Evolutionary conservation across 139 green algal species (phyloP).

Genomic region (Chlorella sorokiniana): DNA sequence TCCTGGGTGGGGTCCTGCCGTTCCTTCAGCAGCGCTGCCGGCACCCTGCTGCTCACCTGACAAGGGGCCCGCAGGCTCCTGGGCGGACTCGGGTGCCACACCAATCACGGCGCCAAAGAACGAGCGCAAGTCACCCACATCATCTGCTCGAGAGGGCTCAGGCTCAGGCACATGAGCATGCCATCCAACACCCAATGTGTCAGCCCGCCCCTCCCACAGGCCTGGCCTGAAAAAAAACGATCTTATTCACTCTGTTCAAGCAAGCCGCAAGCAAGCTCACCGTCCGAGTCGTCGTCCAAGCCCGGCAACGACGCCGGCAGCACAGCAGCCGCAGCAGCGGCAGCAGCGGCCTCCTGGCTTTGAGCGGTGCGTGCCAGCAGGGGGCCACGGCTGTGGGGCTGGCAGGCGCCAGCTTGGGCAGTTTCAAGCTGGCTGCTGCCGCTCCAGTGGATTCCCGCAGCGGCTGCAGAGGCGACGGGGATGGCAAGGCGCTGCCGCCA

Average conservation of each 20-base stretch:
- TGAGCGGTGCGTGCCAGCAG: too few relatives aligned
- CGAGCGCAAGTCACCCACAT: neutral
- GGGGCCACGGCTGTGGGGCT: too few relatives aligned
- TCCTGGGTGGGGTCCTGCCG: too few relatives aligned
- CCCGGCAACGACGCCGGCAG: neutral
- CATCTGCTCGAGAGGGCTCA: neutral
- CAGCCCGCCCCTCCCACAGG: too few relatives aligned
- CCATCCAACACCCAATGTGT: neutral
- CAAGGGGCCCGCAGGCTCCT: neutral
- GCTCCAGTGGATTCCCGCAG: too few relatives aligned
- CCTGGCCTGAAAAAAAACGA: too few relatives aligned
- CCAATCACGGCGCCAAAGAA: slow-evolving; percentile 16
- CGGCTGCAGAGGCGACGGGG: neutral
- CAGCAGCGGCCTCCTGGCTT: neutral
- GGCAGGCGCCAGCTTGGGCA: neutral
- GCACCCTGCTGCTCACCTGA: neutral
- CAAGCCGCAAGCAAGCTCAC: neutral
- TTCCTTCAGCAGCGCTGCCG: neutral
- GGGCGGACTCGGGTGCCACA: neutral
- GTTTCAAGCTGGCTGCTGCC: too few relatives aligned
- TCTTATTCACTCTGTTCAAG: too few relatives aligned
- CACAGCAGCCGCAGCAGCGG: neutral
- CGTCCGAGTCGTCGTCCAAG: neutral
- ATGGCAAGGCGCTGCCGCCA: neutral
- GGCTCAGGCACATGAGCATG: neutral